Conservation (phyloP, 2,329 filamentous ascomycete species). For the Sclerotiophoma versabilis region DNA sequence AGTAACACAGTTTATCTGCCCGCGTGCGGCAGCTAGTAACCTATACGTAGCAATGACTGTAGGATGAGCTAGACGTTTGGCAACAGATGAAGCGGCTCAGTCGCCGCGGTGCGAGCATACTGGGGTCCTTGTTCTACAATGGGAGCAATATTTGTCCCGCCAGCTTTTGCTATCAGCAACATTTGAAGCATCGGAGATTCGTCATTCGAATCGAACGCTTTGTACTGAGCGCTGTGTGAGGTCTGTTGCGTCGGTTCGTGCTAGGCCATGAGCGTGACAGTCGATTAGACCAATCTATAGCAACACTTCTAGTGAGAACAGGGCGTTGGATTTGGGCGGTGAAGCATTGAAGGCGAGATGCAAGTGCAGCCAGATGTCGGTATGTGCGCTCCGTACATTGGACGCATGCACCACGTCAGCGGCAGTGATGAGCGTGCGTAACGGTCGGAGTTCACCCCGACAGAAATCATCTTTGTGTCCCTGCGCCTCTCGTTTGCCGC, state of each 20-base stretch:
- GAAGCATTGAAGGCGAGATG: not conserved
- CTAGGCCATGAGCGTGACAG: too few species aligned
- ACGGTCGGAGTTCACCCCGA: slow-evolving; percentile 32
- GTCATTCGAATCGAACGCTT: not conserved
- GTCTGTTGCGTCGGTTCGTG: not conserved
- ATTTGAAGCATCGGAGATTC: not conserved
- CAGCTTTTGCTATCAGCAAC: not conserved
- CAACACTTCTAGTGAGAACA: too few species aligned
- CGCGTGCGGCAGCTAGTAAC: slow-evolving; percentile 6
- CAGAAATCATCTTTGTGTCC: slow-evolving; percentile 8
- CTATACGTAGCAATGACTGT: slow-evolving; percentile 1
- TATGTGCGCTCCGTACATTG: slow-evolving; percentile 8
- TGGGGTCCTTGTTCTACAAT: not conserved
- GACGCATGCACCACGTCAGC: slow-evolving; percentile 18
- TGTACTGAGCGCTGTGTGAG: not conserved
- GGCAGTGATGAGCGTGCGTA: slow-evolving; percentile 13
- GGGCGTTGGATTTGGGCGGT: not conserved
- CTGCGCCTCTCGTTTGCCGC: not conserved
- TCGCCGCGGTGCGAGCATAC: not conserved
- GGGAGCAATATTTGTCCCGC: not conserved
- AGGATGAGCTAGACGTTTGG: not conserved
- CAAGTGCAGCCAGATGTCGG: slow-evolving; percentile 6
- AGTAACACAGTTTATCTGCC: slow-evolving; percentile 12
- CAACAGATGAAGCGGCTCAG: not conserved
- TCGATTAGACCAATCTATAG: too few species aligned